phyloP scores from a whole-genome alignment of 352 stramenopile genomes.

The Pythium folliculosum region DNA sequence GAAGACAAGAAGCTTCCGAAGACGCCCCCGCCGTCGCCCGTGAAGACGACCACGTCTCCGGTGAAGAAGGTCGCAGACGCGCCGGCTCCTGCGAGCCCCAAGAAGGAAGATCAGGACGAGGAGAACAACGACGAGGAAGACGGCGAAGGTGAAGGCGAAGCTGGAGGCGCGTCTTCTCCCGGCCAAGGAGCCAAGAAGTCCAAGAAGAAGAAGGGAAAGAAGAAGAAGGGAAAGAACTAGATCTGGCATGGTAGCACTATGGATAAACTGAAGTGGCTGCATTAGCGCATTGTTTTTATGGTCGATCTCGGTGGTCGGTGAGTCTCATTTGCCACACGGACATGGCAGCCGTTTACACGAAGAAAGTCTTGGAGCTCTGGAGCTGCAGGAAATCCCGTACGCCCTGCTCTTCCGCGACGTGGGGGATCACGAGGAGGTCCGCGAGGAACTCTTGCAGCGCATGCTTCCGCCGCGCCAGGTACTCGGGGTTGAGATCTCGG shows the following conservation, averaged over 20 bases:
- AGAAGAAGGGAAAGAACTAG: conserved; percentile 17
- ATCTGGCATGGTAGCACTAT: background rate
- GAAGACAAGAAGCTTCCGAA: conserved; percentile 22
- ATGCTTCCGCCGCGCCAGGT: conserved; percentile 49
- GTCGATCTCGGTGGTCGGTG: background rate
- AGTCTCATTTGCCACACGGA: background rate
- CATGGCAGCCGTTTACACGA: conserved; percentile 34
- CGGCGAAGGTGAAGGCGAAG: conserved; percentile 10
- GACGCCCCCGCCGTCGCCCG: conserved; percentile 23
- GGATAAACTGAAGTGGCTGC: background rate
- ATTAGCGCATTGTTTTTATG: conserved; percentile 2
- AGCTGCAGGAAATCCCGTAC: conserved; percentile 71
- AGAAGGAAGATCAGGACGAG: conserved; percentile 13
- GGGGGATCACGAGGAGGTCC: conserved; percentile 63
- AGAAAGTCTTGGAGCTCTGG: conserved; percentile 60
- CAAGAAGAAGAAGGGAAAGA: conserved; percentile 56
- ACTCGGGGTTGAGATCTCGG: conserved; percentile 75
- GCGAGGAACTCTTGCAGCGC: conserved; percentile 60
- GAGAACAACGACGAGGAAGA: conserved; percentile 16
- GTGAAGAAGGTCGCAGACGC: background rate
- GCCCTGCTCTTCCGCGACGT: conserved; percentile 50
- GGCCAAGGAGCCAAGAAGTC: conserved; percentile 35
- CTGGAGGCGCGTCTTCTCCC: conserved; percentile 21
- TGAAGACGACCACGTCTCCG: background rate
- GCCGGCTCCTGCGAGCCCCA: conserved; percentile 8